Base-by-base conservation (phyloP, 106 monocot genomes). In the Acorus calamus region DNA sequence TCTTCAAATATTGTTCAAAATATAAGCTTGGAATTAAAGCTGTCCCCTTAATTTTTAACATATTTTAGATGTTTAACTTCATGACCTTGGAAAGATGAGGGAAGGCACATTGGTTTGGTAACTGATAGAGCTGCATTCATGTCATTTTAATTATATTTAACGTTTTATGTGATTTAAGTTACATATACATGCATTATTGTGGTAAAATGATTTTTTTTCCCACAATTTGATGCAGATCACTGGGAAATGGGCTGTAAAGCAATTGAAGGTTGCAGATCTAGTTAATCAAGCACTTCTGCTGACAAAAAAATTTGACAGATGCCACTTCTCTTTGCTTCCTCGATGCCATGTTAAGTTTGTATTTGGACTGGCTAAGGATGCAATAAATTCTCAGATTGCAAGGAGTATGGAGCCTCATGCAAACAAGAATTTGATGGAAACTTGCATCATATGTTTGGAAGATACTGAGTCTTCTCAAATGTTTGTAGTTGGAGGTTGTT, bases 361-460 rank as follows among this genome's bases (percentile, higher is more conserved):
- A 3, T 79, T 84, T 69, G 69, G 67, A 60, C 61, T 94, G 57
- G 94, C 81, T 46, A 84, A 69, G 69, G 87, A 90, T 45, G 77
- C 66, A 8, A 80, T 94, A 56, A 87, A 84, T 43, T 65, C 77
- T 61, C 82, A 86, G 58, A 68, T 87, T 6, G 54, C 58, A 41
- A 83, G 63, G 54, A 67, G 55, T 45, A 64, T 49, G 2, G 64
- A 79, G 8, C 47, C 14, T 9, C 70, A 43, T 45, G 73, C 2
- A 46, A 68, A 67, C 42, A 57, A 60, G 4, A 44, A 54, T 11
- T 28, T 66, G 47, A 77, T 48, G 49, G 84, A 94, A 68, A 72
- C 60, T 14, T 94, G 94, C 76, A 69, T 44, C 9, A 90, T 94
- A 61, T 94, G 94, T 59, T 75, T 90, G 46, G 94, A 94, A 73